These are phyloP conservation scores for Apiosordaria backusii DNA, from an alignment of 495 filamentous ascomycete species.

Conservation along the genomic window DNA sequence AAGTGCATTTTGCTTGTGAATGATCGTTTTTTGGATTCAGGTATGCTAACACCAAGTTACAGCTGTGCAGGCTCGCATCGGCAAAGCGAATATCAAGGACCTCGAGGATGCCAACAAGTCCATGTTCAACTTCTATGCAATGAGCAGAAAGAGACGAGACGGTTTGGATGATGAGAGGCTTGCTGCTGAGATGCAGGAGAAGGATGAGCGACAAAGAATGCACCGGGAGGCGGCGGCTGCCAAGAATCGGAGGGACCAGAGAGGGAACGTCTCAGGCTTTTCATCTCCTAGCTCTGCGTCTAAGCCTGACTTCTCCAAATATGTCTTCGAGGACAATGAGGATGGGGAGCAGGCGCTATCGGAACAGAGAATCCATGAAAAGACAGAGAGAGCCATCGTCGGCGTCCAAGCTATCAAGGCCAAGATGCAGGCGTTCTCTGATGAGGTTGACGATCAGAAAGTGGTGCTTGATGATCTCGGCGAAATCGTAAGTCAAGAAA, in stretches of 20 bases:
- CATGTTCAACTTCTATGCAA: constrained; percentile 11
- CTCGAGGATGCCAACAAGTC: constrained; percentile 7
- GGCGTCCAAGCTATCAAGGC: not conserved
- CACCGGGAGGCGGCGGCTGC: not conserved
- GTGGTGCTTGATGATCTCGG: not conserved
- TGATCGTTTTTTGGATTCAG: not conserved
- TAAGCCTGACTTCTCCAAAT: too few species aligned
- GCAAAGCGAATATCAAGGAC: constrained; percentile 1
- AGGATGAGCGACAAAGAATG: constrained; percentile 12
- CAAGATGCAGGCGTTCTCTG: not conserved
- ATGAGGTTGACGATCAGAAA: not conserved
- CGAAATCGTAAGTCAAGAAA: constrained; percentile 6
- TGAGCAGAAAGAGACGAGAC: constrained; percentile 10
- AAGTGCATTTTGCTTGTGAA: not conserved
- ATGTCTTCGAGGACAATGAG: constrained; percentile 26
- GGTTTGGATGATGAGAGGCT: not conserved
- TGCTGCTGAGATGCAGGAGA: constrained; percentile 1
- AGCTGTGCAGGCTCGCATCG: constrained; percentile 2
- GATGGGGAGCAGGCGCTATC: constrained; percentile 17
- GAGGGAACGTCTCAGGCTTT: too few species aligned
- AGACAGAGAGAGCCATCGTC: not conserved
- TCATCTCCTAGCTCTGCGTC: too few species aligned
- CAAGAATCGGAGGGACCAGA: not conserved
- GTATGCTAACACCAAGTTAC: not conserved
- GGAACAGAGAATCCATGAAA: constrained; percentile 17